Percentiles rank a stretch among this genome's conserved stretches.
These are phyloP conservation scores for Taxawa tesnikishii DNA, from an alignment of 2,329 filamentous ascomycete species.

Conservation along the genomic window DNA sequence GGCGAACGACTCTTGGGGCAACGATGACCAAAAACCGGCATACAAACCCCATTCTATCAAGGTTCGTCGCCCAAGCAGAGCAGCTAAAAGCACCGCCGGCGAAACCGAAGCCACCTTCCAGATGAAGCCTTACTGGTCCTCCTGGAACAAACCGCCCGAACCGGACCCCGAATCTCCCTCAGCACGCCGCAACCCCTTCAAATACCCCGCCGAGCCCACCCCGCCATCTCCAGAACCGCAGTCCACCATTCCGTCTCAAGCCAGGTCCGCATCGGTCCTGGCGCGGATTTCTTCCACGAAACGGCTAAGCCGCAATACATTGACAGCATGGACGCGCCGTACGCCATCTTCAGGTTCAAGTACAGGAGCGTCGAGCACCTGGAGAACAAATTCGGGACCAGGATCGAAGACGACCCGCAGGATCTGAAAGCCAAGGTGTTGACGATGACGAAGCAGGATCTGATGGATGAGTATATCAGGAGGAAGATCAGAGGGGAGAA, in stretches of 20 bases:
- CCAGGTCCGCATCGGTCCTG: slow-evolving; percentile 22
- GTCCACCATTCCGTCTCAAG: slow-evolving; percentile 12
- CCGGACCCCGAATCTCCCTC: not conserved
- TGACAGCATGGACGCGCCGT: slow-evolving; percentile 25
- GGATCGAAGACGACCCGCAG: slow-evolving; percentile 13
- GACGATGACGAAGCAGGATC: slow-evolving; percentile 18
- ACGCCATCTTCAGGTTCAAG: slow-evolving; percentile 37
- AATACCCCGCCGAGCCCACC: slow-evolving; percentile 20
- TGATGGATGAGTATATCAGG: slow-evolving; percentile 15
- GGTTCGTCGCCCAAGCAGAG: no score
- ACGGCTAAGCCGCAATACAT: slow-evolving; percentile 27
- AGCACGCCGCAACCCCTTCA: slow-evolving; percentile 14
- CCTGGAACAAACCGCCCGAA: slow-evolving; percentile 11
- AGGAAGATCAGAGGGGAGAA: not conserved
- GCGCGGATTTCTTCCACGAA: slow-evolving; percentile 24
- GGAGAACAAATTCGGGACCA: slow-evolving; percentile 19
- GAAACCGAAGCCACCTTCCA: slow-evolving; percentile 7
- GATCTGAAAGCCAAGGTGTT: slow-evolving; percentile 11
- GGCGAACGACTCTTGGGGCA: not conserved
- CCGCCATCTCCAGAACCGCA: slow-evolving; percentile 8
- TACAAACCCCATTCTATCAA: no score
- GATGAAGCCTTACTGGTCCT: slow-evolving; percentile 21
- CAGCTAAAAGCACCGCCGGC: no score
- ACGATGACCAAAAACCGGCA: not conserved
- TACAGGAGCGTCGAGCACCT: slow-evolving; percentile 26